phyloP scores from a whole-genome alignment of 2,329 filamentous ascomycete genomes.

The Metarhizium album region DNA sequence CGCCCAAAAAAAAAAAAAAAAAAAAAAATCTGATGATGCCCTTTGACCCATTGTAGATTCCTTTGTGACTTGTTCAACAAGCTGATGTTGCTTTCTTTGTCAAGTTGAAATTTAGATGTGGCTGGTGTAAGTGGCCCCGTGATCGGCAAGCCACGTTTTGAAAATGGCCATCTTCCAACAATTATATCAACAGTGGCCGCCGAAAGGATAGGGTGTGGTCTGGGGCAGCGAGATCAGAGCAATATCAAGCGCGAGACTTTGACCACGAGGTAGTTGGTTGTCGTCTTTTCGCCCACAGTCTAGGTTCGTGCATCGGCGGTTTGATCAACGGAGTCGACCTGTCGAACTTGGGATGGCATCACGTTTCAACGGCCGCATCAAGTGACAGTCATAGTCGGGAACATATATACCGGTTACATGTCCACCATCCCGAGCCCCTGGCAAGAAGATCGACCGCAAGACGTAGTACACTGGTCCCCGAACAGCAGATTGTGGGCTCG shows the following conservation, averaged over 20 bases:
- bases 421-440: not conserved
- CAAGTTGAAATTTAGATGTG: not conserved
- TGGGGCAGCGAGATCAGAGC: too few relatives aligned
- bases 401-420: too few relatives aligned
- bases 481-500: too few relatives aligned
- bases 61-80: not conserved
- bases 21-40: not conserved
- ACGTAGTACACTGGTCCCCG: not conserved
- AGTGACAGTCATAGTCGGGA: too few relatives aligned
- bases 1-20: too few relatives aligned
- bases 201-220: not conserved
- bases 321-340: not conserved
- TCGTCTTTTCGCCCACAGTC: too few relatives aligned
- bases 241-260: too few relatives aligned
- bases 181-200: not conserved
- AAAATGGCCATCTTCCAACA: not conserved
- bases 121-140: not conserved
- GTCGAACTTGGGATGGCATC: not conserved
- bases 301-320: not conserved
- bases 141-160: not conserved
- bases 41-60: not conserved
- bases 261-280: too few relatives aligned
- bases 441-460: not conserved
- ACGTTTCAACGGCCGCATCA: not conserved
- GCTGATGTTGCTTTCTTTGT: not conserved